Base-by-base conservation (phyloP, 495 filamentous ascomycete genomes). In the Xylaria sp. region DNA sequence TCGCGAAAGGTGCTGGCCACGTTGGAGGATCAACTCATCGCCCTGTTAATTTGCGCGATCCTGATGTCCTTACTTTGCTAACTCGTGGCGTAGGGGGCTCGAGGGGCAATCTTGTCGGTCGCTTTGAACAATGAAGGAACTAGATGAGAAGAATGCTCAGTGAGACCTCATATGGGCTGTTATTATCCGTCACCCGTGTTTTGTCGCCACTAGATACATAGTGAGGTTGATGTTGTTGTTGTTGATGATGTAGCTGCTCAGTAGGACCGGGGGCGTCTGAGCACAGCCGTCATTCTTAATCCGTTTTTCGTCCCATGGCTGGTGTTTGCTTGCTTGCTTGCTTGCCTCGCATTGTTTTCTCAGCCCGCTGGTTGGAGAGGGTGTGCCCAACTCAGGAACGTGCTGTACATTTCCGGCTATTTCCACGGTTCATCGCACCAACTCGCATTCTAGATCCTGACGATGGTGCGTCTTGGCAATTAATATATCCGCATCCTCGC, bases 391-490 rank as follows among this genome's bases (percentile, higher is more conserved):
- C 69, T 61, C 55, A 72, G 66, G 73, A 75, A 75, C 75, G 73
- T 75, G 70, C 69, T 68, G 73, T 70, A 59, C 43, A 70, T 71
- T 69, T 21, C 74, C 76, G 74, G 76, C 74, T 78, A 78, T 76
- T 73, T 76, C 71, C 72, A 65, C 67, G 9, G 35, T 24, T 26
- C 57, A 65, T 29, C 57, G 62, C 26, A 68, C 65, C 58, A 26
- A 63, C 52, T 35, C n/a, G 29, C 58, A 67, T 64, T 63, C 68
- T 75, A 61, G 73, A 77, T 77, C 72, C 52, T 71, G 62, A 71
- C 66, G 71, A 71, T 57, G 70, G 59, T 66, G 9, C 68, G 70
- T 69, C 63, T 64, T 70, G 67, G 63, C 69, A 71, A 75, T 77
- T 73, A 78, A 78, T 77, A 75, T 75, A 74, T 62, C 33, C 24